Conservation (phyloP, 2,329 filamentous ascomycete species). For the Arachnomyces sp. region DNA sequence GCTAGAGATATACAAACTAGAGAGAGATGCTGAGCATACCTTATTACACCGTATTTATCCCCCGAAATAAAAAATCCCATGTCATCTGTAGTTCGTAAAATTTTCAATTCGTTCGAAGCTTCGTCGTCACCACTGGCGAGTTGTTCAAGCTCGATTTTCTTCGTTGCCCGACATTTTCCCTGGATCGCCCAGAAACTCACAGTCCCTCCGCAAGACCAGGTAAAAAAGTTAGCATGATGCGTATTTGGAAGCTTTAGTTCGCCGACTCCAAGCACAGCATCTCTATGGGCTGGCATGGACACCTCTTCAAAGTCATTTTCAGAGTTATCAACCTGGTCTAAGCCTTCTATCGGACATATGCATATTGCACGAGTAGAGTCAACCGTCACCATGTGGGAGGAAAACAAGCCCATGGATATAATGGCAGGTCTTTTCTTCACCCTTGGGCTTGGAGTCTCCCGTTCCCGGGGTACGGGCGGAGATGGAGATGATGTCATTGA, state of each 20-base stretch:
- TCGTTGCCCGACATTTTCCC: constrained; percentile 58
- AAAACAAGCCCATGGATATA: constrained; percentile 62
- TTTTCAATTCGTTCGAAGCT: constrained; percentile 49
- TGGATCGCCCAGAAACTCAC: constrained; percentile 76
- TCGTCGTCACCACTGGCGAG: constrained; percentile 37
- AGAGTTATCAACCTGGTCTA: constrained; percentile 22
- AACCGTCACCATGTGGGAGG: constrained; percentile 62
- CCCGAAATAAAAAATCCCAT: constrained; percentile 68
- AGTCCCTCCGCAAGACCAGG: constrained; percentile 75
- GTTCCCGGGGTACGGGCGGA: constrained; percentile 17
- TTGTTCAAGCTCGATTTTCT: constrained; percentile 65
- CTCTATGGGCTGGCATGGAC: constrained; percentile 49
- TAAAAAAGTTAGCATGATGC: constrained; percentile 67
- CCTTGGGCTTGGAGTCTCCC: constrained; percentile 16
- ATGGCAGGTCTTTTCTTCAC: constrained; percentile 37
- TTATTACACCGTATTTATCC: constrained; percentile 76
- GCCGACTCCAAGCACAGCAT: constrained; percentile 63
- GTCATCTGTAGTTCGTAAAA: constrained; percentile 52
- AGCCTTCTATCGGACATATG: constrained; percentile 42
- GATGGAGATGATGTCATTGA: constrained; percentile 17
- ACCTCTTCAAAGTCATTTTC: constrained; percentile 19
- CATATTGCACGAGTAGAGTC: constrained; percentile 70
- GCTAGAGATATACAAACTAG: constrained; percentile 2
- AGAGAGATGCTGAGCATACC: constrained; percentile 29
- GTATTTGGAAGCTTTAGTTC: constrained; percentile 54